Evolutionary conservation across 352 stramenopile genomes (phyloP).

Genomic region (Phytophthora nicotianae): DNA sequence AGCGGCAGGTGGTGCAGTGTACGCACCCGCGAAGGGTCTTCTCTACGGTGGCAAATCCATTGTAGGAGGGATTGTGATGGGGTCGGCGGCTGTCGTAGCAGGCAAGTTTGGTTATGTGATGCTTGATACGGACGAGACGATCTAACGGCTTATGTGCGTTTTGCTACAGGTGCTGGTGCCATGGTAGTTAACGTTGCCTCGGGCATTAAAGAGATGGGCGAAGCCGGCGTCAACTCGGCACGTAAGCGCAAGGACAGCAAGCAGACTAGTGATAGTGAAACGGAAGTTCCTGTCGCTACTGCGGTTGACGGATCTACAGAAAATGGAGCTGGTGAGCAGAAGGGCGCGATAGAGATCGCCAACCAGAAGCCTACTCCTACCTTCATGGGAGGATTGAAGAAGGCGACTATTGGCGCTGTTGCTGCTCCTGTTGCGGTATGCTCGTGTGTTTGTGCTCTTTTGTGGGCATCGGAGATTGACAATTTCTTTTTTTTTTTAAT

Average conservation of each 20-base stretch:
- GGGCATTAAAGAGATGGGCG: slow-evolving; percentile 88
- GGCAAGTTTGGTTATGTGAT: neutral
- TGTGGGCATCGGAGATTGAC: slow-evolving; percentile 1
- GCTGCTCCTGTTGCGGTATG: slow-evolving; percentile 79
- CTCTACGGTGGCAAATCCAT: slow-evolving; percentile 87
- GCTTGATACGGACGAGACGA: neutral
- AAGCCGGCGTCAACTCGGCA: slow-evolving; percentile 79
- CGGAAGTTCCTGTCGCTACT: slow-evolving; percentile 27
- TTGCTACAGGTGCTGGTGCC: slow-evolving; percentile 59
- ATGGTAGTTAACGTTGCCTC: slow-evolving; percentile 86
- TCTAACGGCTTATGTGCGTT: neutral
- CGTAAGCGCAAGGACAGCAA: slow-evolving; percentile 68
- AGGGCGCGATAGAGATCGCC: slow-evolving; percentile 32
- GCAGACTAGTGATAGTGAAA: slow-evolving; percentile 46
- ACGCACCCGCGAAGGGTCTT: slow-evolving; percentile 81
- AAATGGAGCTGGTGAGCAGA: slow-evolving; percentile 27
- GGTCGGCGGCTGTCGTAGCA: slow-evolving; percentile 70
- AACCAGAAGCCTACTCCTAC: slow-evolving; percentile 78
- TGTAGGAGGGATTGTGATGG: slow-evolving; percentile 84
- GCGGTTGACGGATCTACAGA: slow-evolving; percentile 17
- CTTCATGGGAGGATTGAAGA: slow-evolving; percentile 87
- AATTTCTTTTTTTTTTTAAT: slow-evolving; percentile 5
- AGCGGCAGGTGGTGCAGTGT: slow-evolving; percentile 77
- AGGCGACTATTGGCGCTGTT: slow-evolving; percentile 83
- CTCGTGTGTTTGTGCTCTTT: slow-evolving; percentile 5